Conservation (phyloP, 2,329 filamentous ascomycete genomes). For the Aspergillus texensis region DNA sequence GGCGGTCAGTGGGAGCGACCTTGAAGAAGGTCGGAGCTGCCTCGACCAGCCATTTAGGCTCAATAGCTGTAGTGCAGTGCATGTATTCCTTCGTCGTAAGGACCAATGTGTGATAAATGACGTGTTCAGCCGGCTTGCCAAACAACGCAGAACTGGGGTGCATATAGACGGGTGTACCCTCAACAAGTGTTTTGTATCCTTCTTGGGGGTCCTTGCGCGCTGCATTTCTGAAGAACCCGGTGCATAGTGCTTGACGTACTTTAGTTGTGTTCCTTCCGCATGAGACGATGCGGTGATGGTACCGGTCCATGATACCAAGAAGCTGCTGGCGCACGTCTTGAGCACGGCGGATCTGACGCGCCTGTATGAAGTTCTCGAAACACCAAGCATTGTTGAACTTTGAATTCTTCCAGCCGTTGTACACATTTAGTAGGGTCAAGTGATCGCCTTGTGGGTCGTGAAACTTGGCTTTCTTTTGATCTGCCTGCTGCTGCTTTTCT, state of each 20-base stretch:
- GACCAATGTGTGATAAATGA: conserved; percentile 75
- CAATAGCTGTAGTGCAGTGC: conserved; percentile 89
- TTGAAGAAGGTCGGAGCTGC: conserved; percentile 99
- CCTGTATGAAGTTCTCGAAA: conserved; percentile 97
- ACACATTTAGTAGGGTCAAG: conserved; percentile 91
- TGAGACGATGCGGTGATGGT: conserved; percentile 77
- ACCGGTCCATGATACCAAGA: conserved; percentile 89
- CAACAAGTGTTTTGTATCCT: conserved; percentile 95
- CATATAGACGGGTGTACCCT: conserved; percentile 91
- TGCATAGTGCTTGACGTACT: conserved; percentile 85
- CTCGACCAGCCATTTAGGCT: conserved; percentile 91
- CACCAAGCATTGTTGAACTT: conserved; percentile 88
- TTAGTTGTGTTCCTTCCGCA: conserved; percentile 86
- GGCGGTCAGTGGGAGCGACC: conserved; percentile 80
- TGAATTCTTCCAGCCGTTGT: conserved; percentile 91
- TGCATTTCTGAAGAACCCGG: conserved; percentile 93
- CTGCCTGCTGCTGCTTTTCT: conserved; percentile 93
- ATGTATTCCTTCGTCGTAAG: conserved; percentile 86
- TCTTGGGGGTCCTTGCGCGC: conserved; percentile 95
- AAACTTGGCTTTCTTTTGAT: conserved; percentile 97
- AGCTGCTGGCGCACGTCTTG: conserved; percentile 93
- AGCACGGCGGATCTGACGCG: conserved; percentile 81
- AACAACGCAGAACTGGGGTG: conserved; percentile 91
- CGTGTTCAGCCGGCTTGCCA: conserved; percentile 94
- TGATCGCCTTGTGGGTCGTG: conserved; percentile 95